Evolutionary conservation across 768 basidiomycete genomes (phyloP).

Genomic region (Rhodotorula sphaerocarpa): DNA sequence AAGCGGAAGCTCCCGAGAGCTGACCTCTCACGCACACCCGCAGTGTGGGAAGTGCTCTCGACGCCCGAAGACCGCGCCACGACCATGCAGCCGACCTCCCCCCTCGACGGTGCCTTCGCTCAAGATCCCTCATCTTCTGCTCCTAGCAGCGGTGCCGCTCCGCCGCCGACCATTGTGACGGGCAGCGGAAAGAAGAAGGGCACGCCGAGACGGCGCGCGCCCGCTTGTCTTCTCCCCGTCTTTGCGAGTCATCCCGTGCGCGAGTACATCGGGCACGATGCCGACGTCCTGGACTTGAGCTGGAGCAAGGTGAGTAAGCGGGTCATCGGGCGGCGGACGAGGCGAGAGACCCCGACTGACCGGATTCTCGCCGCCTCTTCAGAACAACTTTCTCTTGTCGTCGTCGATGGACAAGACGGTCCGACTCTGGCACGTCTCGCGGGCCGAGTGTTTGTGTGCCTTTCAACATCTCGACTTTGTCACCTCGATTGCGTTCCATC

Average conservation of each 20-base stretch:
- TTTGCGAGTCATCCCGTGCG: slow-evolving; percentile 33
- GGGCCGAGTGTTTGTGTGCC: slow-evolving; percentile 36
- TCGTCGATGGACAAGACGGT: slow-evolving; percentile 42
- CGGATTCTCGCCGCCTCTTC: too few relatives aligned
- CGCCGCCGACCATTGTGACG: neutral
- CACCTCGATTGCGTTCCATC: slow-evolving; percentile 40
- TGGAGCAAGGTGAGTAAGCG: slow-evolving; percentile 39
- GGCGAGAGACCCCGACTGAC: too few relatives aligned
- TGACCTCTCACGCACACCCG: too few relatives aligned
- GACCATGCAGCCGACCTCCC: neutral
- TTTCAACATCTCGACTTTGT: slow-evolving; percentile 41
- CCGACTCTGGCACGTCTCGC: slow-evolving; percentile 39
- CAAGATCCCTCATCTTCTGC: neutral
- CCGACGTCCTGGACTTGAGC: slow-evolving; percentile 39
- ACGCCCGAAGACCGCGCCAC: slow-evolving; percentile 12
- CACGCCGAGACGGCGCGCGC: neutral
- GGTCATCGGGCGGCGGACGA: too few relatives aligned
- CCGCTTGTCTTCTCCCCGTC: slow-evolving; percentile 24
- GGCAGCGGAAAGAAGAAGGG: slow-evolving; percentile 1
- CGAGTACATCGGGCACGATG: slow-evolving; percentile 37
- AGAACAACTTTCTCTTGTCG: slow-evolving; percentile 40
- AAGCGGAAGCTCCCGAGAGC: too few relatives aligned
- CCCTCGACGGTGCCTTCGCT: too few relatives aligned
- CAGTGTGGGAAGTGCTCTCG: slow-evolving; percentile 38
- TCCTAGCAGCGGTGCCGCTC: neutral